Percentiles rank a stretch among this genome's conserved stretches.
These are phyloP conservation scores for Collybia sp. DNA, from an alignment of 768 basidiomycete genomes.

Conservation along the genomic window DNA sequence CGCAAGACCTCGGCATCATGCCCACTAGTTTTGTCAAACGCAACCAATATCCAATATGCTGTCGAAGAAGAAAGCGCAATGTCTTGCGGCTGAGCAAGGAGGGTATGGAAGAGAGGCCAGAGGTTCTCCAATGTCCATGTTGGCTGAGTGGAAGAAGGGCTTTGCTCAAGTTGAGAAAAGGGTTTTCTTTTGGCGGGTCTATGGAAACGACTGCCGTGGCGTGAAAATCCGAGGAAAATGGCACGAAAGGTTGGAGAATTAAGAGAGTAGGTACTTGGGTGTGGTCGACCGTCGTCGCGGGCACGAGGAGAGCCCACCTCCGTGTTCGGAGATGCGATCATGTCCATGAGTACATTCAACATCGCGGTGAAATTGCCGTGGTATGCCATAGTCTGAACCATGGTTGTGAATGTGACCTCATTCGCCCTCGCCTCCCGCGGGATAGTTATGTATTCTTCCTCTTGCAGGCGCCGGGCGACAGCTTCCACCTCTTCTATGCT, in stretches of 20 bases:
- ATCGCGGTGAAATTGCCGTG: constrained; percentile 58
- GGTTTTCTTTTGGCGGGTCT: constrained; percentile 1
- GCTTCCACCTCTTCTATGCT: constrained; percentile 28
- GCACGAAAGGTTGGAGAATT: constrained; percentile 58
- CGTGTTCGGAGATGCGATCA: constrained; percentile 46
- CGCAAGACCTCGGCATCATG: constrained; percentile 46
- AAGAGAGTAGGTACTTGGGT: constrained; percentile 30
- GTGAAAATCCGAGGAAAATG: constrained; percentile 71
- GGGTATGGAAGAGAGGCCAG: constrained; percentile 51
- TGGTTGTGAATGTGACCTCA: constrained; percentile 57
- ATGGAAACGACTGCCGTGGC: constrained; percentile 39
- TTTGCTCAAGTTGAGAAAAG: constrained; percentile 2
- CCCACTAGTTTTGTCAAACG: constrained; percentile 58
- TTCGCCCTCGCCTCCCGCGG: constrained; percentile 46
- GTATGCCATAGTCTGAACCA: constrained; percentile 71
- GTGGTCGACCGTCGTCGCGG: constrained; percentile 17
- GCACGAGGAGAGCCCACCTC: constrained; percentile 27
- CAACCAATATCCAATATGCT: constrained; percentile 65
- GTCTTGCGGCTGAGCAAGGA: constrained; percentile 50
- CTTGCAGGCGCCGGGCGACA: constrained; percentile 26
- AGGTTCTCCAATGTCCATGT: constrained; percentile 60
- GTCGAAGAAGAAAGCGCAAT: constrained; percentile 37
- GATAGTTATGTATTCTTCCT: constrained; percentile 43
- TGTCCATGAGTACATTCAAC: constrained; percentile 60
- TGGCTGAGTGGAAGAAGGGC: constrained; percentile 9